Base-by-base conservation (phyloP, 768 basidiomycete genomes). In the Lentinus tigrinus region DNA sequence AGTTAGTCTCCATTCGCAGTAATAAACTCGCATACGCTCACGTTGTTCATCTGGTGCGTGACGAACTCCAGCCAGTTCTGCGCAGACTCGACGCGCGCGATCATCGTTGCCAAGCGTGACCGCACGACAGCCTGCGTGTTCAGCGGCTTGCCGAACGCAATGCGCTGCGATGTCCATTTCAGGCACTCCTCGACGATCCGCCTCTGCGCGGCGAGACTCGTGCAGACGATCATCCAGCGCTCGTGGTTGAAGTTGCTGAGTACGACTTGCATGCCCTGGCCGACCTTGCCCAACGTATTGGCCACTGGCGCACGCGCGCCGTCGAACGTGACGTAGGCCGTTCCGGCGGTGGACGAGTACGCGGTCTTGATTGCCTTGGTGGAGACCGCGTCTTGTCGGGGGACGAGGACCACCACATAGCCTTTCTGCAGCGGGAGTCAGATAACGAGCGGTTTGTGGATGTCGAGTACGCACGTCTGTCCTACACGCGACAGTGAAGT, bases 311-410 rank as follows among this genome's bases (percentile, higher is more conserved):
- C 94, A 51, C 90, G 88, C 36, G 78, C 80, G 61, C 87, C 84
- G 69, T 93, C 84, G 67, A 94, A 95, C 0, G 81, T 88, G 27
- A 96, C 85, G 65, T 83, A 94, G 3, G 89, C 88, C 0, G 95
- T 98, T 6, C 96, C 96, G 3, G 96, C 96, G 0, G 89, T 88
- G 3, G 90, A 70, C 0, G 95, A 98, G 73, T 98, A 98, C 0
- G 90, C 83, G 0, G 95, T 98, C 76, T 94, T 95, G 74, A 98
- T 90, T 23, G 85, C 85, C 67, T 89, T 93, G 5, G 95, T 97
- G 51, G 85, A 83, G 56, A 98, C 81, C 4, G 81, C 83, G 42
- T 87, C 83, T 14, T 80, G 81, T 46, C 92, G 82, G 38, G 85
- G 83, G 56, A 94, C 83, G 38, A 93, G 78, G 40, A 94, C 82